Conservation (phyloP, 2,329 filamentous ascomycete species). For the Ophiostoma montium region DNA sequence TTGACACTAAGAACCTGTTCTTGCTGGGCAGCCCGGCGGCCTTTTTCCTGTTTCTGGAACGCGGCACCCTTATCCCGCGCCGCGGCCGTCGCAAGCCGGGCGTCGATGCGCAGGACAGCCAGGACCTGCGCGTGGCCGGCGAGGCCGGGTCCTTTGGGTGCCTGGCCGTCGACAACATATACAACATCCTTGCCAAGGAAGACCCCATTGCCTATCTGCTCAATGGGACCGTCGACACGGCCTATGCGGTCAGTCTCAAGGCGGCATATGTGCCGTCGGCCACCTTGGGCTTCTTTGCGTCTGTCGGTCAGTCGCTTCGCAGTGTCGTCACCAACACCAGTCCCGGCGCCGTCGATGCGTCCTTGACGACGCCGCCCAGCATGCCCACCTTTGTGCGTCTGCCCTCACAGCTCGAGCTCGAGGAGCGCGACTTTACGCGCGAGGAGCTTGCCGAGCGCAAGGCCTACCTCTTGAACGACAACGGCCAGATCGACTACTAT, state of each 20-base stretch:
- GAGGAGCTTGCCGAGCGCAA: slow-evolving; percentile 88
- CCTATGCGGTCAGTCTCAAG: slow-evolving; percentile 64
- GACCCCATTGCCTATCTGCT: slow-evolving; percentile 79
- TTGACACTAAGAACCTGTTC: slow-evolving; percentile 82
- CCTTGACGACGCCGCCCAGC: slow-evolving; percentile 20
- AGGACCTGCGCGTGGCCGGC: slow-evolving; percentile 51
- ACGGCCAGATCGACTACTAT: slow-evolving; percentile 89
- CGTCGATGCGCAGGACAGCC: slow-evolving; percentile 47
- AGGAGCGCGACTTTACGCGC: slow-evolving; percentile 85
- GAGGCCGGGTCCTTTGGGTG: slow-evolving; percentile 73
- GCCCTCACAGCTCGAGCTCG: slow-evolving; percentile 66
- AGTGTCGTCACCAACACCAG: slow-evolving; percentile 39
- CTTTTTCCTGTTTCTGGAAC: slow-evolving; percentile 83
- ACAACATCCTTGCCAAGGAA: slow-evolving; percentile 67
- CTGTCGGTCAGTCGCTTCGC: slow-evolving; percentile 47
- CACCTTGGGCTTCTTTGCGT: slow-evolving; percentile 48
- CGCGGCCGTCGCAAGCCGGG: slow-evolving; percentile 63
- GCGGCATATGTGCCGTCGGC: slow-evolving; percentile 66
- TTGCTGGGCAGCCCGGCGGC: slow-evolving; percentile 80
- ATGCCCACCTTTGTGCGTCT: slow-evolving; percentile 27
- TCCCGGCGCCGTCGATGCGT: slow-evolving; percentile 9
- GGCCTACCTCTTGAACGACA: slow-evolving; percentile 81
- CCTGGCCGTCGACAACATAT: slow-evolving; percentile 86
- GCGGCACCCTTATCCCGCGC: slow-evolving; percentile 56
- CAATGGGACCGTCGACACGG: slow-evolving; percentile 75